Evolutionary conservation across 2,329 filamentous ascomycete genomes (phyloP), one percentile per base, ranked within the genome.

Genomic region (Rhytidhysteron rufulum): DNA sequence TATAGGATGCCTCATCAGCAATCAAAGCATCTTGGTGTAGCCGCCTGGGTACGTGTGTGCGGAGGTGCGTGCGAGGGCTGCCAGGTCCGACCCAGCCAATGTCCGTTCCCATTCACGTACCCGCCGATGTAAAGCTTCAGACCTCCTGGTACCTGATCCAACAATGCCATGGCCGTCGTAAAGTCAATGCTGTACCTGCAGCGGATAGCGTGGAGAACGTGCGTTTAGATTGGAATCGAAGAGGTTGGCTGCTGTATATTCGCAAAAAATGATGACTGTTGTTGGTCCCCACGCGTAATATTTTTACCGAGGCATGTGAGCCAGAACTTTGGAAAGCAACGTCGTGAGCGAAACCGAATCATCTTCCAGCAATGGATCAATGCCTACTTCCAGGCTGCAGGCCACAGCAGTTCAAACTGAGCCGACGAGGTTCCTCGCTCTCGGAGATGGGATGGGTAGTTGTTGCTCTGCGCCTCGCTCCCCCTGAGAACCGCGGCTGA

Each of bases 121-220:
- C 87, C 85, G 68, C 87, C 85, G 51, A 93, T 83, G 64, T 83
- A 90, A 50, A 93, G 73, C 48, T 86, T 80, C 47, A 83, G 74
- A 50, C 80, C 75, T 21, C 84, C 84, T 4, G 82, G 79, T 38
- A 91, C 75, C 57, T 77, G 77, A 58, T 85, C 82, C 50, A 89
- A 65, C 40, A 73, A 67, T 5, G 75, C 69, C 79, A 83, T 83
- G 49, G 46, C 47, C 43, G 49, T 15, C 36, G 38, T 39, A 33
- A 22, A 13, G 24, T n/a, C n/a, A n/a, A n/a, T n/a, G n/a, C n/a
- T n/a, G n/a, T n/a, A n/a, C n/a, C n/a, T n/a, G n/a, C n/a, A n/a
- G n/a, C n/a, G n/a, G n/a, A n/a, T n/a, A n/a, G n/a, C n/a, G n/a
- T n/a, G n/a, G n/a, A n/a, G n/a, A n/a, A n/a, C n/a, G n/a, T n/a